Conservation (phyloP, 805 yeast genomes). For the Vanderwaltozyma verrucispora region DNA sequence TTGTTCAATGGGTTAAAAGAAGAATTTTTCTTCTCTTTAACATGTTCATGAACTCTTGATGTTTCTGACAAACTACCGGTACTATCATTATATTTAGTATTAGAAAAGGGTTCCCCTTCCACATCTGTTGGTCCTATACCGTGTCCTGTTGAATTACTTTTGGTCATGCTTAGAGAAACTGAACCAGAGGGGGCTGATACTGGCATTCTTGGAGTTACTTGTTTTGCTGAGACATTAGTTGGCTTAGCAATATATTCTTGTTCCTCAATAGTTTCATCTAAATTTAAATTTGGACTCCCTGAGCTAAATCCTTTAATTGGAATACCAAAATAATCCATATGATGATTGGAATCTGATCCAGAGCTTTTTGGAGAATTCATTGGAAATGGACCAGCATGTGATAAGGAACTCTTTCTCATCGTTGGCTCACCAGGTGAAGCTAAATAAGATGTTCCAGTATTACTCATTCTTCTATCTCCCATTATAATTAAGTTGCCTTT, state of each 20-base stretch:
- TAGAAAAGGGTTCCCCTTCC: no score
- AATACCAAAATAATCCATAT: background rate
- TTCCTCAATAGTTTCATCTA: background rate
- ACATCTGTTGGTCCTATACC: slow-evolving; percentile 2
- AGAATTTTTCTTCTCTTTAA: slow-evolving; percentile 26
- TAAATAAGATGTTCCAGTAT: slow-evolving; percentile 1
- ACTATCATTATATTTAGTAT: slow-evolving; percentile 14
- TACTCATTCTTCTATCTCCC: slow-evolving; percentile 3
- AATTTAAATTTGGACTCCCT: background rate
- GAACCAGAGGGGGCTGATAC: background rate
- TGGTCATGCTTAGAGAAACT: no score
- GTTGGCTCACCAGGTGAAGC: background rate
- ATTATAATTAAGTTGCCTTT: slow-evolving; percentile 25
- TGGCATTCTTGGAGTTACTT: background rate
- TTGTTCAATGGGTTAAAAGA: slow-evolving; percentile 26
- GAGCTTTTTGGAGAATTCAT: background rate
- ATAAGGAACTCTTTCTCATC: background rate
- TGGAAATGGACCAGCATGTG: background rate
- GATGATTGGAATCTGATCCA: background rate
- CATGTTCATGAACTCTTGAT: slow-evolving; percentile 18
- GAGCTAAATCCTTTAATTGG: background rate
- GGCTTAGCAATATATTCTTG: background rate
- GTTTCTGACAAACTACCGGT: slow-evolving; percentile 10
- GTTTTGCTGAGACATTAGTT: background rate
- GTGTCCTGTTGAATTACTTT: background rate